Evolutionary conservation across 1,284 basidiomycete genomes (phyloP), one percentile per base, ranked within the genome.

Genomic region (Sanghuangporus weigelae): DNA sequence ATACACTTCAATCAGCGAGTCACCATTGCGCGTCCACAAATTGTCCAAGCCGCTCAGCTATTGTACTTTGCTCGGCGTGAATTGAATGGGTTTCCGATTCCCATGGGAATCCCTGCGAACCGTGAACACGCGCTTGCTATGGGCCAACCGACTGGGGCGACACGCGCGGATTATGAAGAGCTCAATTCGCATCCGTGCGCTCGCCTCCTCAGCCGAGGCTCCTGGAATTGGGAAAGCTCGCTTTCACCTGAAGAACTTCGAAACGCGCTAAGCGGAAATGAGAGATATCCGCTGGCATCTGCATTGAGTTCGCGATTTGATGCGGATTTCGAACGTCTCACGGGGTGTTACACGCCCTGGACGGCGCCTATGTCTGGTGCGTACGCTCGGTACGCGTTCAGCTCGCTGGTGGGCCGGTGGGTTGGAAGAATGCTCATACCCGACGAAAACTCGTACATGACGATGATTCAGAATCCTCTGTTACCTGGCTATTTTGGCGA

Each of bases 21-120:
- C 10, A 40, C 66, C 3, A 71, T 87, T 40, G 68, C 75, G 59
- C 69, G 77, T 0, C 86, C 87, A 0, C 79, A 82, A 3, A 78
- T 82, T 26, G 76, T 83, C 16, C 71, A 79, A 31, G 82, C 85
- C 0, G 87, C 89, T 1, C 85, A 84, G 58, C 77, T 89, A 10
- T 72, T 89, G 51, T 90, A 82, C 72, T 82, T 88, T 60, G 76
- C 84, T 2, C 79, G 84, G 19, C 76, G 82, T 14, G 86, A 90
- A 67, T 68, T 80, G 0, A 69, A 75, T 10, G 77, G 79, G 0
- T 77, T 87, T 63, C 71, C 68, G 23, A 68, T 83, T 14, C 82
- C 83, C 1, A 71, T 74, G 0, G 73, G 78, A 11, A 74, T 87
- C 10, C 83, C 84, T 0, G 69, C 71, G 31, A 79, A 78, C 14